Base-by-base conservation (phyloP, 257 asterid species). In the Nicotiana paniculata region DNA sequence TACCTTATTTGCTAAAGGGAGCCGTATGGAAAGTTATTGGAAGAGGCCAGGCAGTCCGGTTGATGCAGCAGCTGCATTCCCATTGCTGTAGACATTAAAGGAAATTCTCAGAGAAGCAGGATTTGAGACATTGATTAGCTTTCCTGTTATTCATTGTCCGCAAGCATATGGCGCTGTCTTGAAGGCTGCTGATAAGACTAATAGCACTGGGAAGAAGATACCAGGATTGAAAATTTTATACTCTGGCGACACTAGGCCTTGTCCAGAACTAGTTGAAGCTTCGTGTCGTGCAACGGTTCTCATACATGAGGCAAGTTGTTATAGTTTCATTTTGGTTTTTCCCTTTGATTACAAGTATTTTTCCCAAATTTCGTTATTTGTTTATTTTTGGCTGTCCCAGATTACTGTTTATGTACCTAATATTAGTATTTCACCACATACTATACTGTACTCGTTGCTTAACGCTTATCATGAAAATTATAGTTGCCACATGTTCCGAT, bases 161-260 rank as follows among this genome's bases (percentile, higher is more conserved):
- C 97, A 93, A 82, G 95, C 99, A 6, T 93, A 82, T 83, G 98
- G 98, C 21, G 92, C 92, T 1, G 88, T 39, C 9, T 81, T 94
- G 78, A 88, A 92, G 91, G 97, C 95, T 3, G 77, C 93, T 5
- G 83, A 84, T 69, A 90, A 96, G 89, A 54, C 87, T 24, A 91
- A 90, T 82, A 43, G 82, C 6, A 84, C 77, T 0, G 97, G 97
- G 30, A 94, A 93, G 78, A 89, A 83, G 62, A 87, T 92, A 39
- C 98, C 98, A 0, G 98, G 99, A 26, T 96, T 98, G 98, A 94
- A 94, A 85, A 82, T 96, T 58, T 98, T 91, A 66, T 96, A 96
- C 91, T 96, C 98, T 1, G 99, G 98, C 1, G 30, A 28, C 30
- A 28, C 1, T 28, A 28, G 30, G 30, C 30, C 30, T 28, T 28